phyloP scores from a whole-genome alignment of 1,139 yeast genomes.

The Ashbya aceris region DNA sequence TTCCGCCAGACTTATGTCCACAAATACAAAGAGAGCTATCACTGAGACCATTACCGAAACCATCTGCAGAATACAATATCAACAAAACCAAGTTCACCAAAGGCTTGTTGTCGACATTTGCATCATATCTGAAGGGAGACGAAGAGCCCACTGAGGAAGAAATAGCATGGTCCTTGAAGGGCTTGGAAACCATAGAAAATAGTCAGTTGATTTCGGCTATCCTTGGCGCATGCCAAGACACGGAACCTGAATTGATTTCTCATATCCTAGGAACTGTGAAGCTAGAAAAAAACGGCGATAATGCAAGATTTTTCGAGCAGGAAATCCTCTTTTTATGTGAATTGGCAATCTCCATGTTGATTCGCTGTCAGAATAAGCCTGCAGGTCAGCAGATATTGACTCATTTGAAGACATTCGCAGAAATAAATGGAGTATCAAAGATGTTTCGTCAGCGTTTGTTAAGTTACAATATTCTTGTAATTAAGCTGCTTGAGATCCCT shows the following conservation, averaged over 20 bases:
- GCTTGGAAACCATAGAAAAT: conserved; percentile 71
- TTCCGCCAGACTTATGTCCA: conserved; percentile 56
- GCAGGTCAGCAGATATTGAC: conserved; percentile 20
- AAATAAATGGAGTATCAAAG: conserved; percentile 17
- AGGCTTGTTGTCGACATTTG: conserved; percentile 80
- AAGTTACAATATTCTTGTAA: conserved; percentile 25
- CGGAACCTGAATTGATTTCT: conserved; percentile 25
- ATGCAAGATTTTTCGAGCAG: conserved; percentile 42
- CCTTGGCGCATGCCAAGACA: conserved; percentile 22
- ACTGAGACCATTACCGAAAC: conserved; percentile 46
- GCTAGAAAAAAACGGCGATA: conserved; percentile 21
- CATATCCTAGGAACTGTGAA: conserved; percentile 28
- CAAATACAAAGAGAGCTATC: conserved; percentile 52
- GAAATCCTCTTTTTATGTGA: conserved; percentile 52
- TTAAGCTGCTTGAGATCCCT: conserved; percentile 22
- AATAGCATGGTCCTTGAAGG: conserved; percentile 73
- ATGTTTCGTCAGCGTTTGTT: conserved; percentile 21
- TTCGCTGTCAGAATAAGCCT: conserved; percentile 36
- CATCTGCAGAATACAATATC: conserved; percentile 57
- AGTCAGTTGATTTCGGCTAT: conserved; percentile 40
- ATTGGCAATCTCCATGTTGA: conserved; percentile 41
- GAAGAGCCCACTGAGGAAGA: conserved; percentile 93
- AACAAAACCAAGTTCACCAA: conserved; percentile 52
- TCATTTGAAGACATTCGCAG: conserved; percentile 16
- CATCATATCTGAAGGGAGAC: conserved; percentile 87